Evolutionary conservation across 352 stramenopile species (phyloP).

Genomic region (Elongisporangium undulatum): DNA sequence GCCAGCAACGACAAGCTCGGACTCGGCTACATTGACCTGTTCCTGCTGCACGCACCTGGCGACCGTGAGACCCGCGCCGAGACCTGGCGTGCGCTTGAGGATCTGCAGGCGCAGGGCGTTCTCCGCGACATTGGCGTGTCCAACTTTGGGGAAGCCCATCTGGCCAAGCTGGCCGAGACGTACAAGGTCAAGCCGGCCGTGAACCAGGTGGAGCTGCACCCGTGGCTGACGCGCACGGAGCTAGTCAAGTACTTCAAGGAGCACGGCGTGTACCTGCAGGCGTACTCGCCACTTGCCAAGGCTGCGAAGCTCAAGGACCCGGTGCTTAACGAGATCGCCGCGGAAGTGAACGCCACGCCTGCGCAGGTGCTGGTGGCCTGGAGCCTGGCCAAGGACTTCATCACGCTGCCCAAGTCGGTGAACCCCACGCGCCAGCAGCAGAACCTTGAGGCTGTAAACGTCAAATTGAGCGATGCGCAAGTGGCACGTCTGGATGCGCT

Average conservation of each 20-base stretch:
- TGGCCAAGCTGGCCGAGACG: conserved; percentile 62
- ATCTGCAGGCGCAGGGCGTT: conserved; percentile 35
- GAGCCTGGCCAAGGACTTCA: conserved; percentile 34
- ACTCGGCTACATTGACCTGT: conserved; percentile 69
- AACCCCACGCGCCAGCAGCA: conserved; percentile 22
- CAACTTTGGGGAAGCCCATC: conserved; percentile 78
- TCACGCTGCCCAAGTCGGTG: conserved; percentile 49
- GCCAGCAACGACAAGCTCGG: conserved; percentile 38
- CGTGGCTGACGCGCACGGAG: conserved; percentile 52
- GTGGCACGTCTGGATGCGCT: conserved; percentile 24
- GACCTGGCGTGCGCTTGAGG: conserved; percentile 36
- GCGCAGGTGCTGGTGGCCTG: conserved; percentile 48
- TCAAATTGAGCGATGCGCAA: conserved; percentile 19
- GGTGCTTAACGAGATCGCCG: conserved; percentile 20
- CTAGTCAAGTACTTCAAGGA: conserved; percentile 39
- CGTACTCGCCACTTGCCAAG: conserved; percentile 40
- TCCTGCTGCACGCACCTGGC: conserved; percentile 61
- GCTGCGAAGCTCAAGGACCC: conserved; percentile 22
- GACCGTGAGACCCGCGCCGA: conserved; percentile 16
- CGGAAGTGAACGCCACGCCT: conserved; percentile 13
- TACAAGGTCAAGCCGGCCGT: conserved; percentile 42
- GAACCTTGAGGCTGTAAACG: conserved; percentile 26
- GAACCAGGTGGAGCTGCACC: conserved; percentile 76
- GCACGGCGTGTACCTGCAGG: conserved; percentile 28
- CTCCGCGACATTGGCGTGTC: conserved; percentile 53